Evolutionary conservation across 192 early-diverging fungal genomes (phyloP).

Genomic region (Phlyctochytrium bullatum): DNA sequence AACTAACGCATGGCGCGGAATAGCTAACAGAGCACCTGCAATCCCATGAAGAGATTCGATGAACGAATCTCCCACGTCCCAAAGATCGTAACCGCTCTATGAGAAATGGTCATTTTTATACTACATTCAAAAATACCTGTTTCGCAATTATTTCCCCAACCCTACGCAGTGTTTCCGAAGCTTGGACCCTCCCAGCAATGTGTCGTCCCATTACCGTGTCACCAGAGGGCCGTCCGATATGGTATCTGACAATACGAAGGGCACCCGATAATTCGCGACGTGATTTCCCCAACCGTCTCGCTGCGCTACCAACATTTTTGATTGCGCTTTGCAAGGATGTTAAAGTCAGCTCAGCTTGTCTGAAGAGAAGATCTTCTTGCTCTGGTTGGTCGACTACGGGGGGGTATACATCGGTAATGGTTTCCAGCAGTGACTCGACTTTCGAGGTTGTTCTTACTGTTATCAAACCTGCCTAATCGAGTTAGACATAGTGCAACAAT

Average conservation of each 20-base stretch:
- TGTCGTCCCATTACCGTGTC: background rate
- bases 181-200: no score
- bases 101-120: background rate
- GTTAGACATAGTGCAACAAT: background rate
- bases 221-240: slow-evolving; percentile 4
- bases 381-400: slow-evolving; percentile 16
- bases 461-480: slow-evolving; percentile 10
- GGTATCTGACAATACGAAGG: slow-evolving; percentile 7
- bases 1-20: background rate
- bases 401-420: slow-evolving; percentile 14
- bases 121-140: slow-evolving; percentile 6
- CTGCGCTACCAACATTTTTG: background rate
- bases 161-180: background rate
- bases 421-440: slow-evolving; percentile 17
- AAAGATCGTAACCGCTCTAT: slow-evolving; percentile 9
- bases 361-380: background rate
- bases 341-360: background rate
- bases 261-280: background rate
- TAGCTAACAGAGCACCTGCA: background rate
- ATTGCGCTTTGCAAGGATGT: background rate
- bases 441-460: slow-evolving; percentile 9
- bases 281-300: slow-evolving; percentile 1
- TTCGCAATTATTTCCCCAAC: slow-evolving; percentile 4
- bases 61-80: slow-evolving; percentile 7
- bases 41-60: slow-evolving; percentile 16